These are phyloP conservation scores for Cladosporium colombiae DNA, from an alignment of 2,329 filamentous ascomycete species.

Conservation along the genomic window DNA sequence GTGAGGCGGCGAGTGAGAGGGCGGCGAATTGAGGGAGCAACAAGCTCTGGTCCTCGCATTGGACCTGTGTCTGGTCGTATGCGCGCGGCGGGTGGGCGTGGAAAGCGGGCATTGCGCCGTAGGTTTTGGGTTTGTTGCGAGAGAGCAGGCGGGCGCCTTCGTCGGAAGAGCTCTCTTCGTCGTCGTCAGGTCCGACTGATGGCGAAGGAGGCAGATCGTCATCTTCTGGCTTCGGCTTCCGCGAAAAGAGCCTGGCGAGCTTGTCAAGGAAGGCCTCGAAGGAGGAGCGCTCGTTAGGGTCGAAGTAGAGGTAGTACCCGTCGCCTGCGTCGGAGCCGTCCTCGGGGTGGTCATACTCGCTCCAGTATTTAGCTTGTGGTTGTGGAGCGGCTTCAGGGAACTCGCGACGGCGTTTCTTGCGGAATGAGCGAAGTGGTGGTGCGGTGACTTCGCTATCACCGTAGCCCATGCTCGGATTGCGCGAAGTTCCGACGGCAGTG, in stretches of 20 bases:
- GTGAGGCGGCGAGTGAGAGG: slow-evolving; percentile 60
- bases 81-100: background rate
- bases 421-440: slow-evolving; percentile 44
- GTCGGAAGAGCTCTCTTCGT: slow-evolving; percentile 35
- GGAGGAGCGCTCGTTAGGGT: slow-evolving; percentile 68
- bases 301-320: slow-evolving; percentile 72
- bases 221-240: slow-evolving; percentile 32
- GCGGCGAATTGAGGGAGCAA: slow-evolving; percentile 39
- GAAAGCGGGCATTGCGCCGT: slow-evolving; percentile 2
- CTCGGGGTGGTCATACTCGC: slow-evolving; percentile 82
- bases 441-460: slow-evolving; percentile 41
- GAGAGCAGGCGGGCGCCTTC: slow-evolving; percentile 29
- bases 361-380: slow-evolving; percentile 65
- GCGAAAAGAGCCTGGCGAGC: slow-evolving; percentile 42
- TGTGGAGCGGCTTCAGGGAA: slow-evolving; percentile 29
- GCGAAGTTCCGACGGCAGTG: slow-evolving; percentile 35
- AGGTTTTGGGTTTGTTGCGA: background rate
- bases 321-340: slow-evolving; percentile 57
- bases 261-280: slow-evolving; percentile 62
- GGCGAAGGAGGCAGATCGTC: slow-evolving; percentile 28
- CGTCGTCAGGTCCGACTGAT: slow-evolving; percentile 26
- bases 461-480: slow-evolving; percentile 24
- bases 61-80: background rate
- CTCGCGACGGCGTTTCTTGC: slow-evolving; percentile 41
- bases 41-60: background rate